phyloP scores from a whole-genome alignment of 1,284 basidiomycete genomes.

The Amylostereum chailletii region DNA sequence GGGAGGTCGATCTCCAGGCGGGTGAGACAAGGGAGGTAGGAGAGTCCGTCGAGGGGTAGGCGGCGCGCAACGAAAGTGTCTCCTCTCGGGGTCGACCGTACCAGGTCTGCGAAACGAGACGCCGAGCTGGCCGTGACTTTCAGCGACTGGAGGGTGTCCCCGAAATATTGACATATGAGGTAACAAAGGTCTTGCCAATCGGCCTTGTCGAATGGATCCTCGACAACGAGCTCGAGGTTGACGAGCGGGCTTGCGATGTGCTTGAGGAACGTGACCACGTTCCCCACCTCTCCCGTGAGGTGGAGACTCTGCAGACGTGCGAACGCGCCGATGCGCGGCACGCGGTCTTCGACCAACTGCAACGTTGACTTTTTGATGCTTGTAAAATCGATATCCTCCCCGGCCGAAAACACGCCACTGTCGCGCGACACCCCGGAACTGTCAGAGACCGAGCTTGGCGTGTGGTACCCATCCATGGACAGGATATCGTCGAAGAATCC shows the following conservation, averaged over 20 bases:
- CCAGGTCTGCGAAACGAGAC: conserved; percentile 57
- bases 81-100: conserved; percentile 54
- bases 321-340: conserved; percentile 35
- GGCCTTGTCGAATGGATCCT: conserved; percentile 61
- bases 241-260: conserved; percentile 53
- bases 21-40: conserved; percentile 39
- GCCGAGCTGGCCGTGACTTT: conserved; percentile 51
- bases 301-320: conserved; percentile 47
- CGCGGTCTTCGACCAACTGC: conserved; percentile 40
- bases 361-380: conserved; percentile 59
- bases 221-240: conserved; percentile 62
- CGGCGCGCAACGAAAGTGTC: conserved; percentile 34
- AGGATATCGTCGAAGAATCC: conserved; percentile 67
- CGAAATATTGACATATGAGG: conserved; percentile 54
- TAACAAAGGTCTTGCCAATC: conserved; percentile 66
- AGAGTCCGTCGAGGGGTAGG: conserved; percentile 53
- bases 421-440: conserved; percentile 40
- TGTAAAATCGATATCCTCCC: conserved; percentile 58
- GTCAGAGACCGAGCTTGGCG: conserved; percentile 25
- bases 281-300: conserved; percentile 58
- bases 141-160: conserved; percentile 46
- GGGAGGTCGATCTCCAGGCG: conserved; percentile 68
- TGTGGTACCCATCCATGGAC: conserved; percentile 30
- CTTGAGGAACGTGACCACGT: conserved; percentile 60
- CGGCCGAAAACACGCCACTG: conserved; percentile 66